Evolutionary conservation across 179 eudicot genomes (phyloP), one percentile per base, ranked within the genome.

Genomic region (Corrigiola litoralis): DNA sequence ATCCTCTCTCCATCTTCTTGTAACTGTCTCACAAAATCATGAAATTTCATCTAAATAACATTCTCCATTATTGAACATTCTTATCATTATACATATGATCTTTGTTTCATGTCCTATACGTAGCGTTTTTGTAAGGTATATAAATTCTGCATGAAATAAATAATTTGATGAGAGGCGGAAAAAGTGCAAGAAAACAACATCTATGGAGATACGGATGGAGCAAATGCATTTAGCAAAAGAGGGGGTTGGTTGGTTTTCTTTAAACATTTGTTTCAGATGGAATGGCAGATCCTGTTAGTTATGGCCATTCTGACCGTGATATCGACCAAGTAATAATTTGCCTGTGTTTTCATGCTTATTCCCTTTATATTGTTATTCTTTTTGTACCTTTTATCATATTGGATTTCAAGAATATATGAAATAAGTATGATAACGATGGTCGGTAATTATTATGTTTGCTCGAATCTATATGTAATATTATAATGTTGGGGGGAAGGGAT

Each of bases 281-380:
- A 90, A 92, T 92, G 97, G 95, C 90, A 85, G 85, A 90, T 92
- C 95, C 67, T 81, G 67, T 72, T 87, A 84, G 81, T 75, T 80
- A 77, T 78, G 95, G 70, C 65, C 87, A 75, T 74, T 77, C 87
- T 48, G 90, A 85, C 72, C 90, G 89, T 53, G 85, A 87, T 69
- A 66, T 81, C 74, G 88, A 87, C 34, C 96, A 87, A 82, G 97
- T 90, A 63, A 23, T 17, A 50, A 14, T 13, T 38, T 32, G 25
- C 41, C n/a, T 1, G 23, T 36, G 3, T 29, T 7, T 14, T 70
- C 42, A 12, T n/a, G 18, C 8, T 31, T 38, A 0, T 4, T 31
- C 1, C 14, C 7, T 49, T 25, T 17, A n/a, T 33, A 8, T 0
- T 29, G 1, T 1, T 29, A 10, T 28, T 46, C 0, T 46, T 1